Percentiles rank a stretch among this genome's conserved stretches.
Conservation (phyloP, 2,329 filamentous ascomycete genomes). For the Paraphaeosphaeria sporulosa region DNA sequence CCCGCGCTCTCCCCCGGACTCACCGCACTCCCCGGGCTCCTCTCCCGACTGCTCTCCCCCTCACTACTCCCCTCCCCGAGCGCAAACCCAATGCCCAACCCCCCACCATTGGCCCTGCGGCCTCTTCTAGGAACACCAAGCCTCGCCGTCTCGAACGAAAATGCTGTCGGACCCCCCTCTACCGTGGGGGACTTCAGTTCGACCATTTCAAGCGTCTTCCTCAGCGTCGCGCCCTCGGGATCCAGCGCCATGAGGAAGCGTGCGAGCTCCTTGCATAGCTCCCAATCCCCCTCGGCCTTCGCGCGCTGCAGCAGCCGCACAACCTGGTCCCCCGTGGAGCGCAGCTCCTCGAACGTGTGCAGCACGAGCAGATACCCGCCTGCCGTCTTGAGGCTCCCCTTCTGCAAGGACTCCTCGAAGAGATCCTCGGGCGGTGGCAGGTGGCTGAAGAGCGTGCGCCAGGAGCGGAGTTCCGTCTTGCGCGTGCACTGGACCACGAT, state of each 20-base stretch:
- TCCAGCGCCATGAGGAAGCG: constrained; percentile 95
- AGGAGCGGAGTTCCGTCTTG: constrained; percentile 94
- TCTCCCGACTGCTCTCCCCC: background rate
- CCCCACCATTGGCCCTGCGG: constrained; percentile 20
- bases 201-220: constrained; percentile 69
- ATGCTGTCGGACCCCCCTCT: constrained; percentile 36
- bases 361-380: constrained; percentile 95
- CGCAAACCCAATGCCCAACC: constrained; percentile 20
- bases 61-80: background rate
- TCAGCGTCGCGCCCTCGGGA: constrained; percentile 80
- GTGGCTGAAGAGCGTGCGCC: constrained; percentile 91
- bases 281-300: constrained; percentile 88
- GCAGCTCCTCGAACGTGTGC: constrained; percentile 73
- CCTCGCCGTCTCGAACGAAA: constrained; percentile 40
- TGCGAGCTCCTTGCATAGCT: constrained; percentile 92
- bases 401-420: constrained; percentile 88
- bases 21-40: constrained; percentile 1
- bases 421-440: constrained; percentile 88
- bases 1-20: background rate
- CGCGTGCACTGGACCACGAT: constrained; percentile 96
- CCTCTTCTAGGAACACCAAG: constrained; percentile 38
- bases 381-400: constrained; percentile 89
- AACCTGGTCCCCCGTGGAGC: constrained; percentile 75
- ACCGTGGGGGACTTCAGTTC: constrained; percentile 43
- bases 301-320: constrained; percentile 82